Evolutionary conservation across 306 rosid species (phyloP), one percentile per base, ranked within the genome.

Genomic region (Arachis hypogaea): DNA sequence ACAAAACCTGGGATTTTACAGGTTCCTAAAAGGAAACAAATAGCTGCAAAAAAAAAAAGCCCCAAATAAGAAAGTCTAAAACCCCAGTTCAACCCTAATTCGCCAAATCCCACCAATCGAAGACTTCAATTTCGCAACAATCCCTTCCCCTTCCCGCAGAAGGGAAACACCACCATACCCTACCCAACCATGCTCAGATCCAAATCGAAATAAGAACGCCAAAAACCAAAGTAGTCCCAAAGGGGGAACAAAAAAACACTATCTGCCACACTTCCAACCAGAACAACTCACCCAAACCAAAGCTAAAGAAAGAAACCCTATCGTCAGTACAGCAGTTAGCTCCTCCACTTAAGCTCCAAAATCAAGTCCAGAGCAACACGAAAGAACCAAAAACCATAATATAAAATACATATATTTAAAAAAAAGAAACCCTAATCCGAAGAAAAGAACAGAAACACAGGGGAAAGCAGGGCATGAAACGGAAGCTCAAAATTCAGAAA

Each of bases 361-460:
- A 69, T 29, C 8, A 41, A 77, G 57, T 62, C 47, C 66, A 51
- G 10, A 51, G 42, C 50, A 45, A 75, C 47, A 56, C 28, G 38
- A 33, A 73, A 8, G 14, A 42, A 43, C 73, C 79, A 79, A 22
- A 4, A 38, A 40, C 9, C 3, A 33, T 1, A 8, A 50, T 8
- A 7, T 46, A 46, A 46, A 46, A 8, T 2, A 10, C 4, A 49
- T 1, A 0, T 10, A 49, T 49, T 2, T 3, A 9, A 2, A 3
- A 9, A 9, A 9, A 49, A 65, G 22, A 86, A 91, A 85, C 93
- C 98, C 92, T 81, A 89, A 83, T 45, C 12, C 65, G 11, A 8
- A 14, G 9, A 12, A 68, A 66, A 29, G 14, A 40, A 41, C 10
- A 38, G 64, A 11, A 69, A 12, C 18, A 66, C 40, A 10, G n/a